Percentiles rank a stretch among this genome's conserved stretches.
Evolutionary conservation across 2,329 filamentous ascomycete genomes (phyloP).

Genomic region (Ceratocystiopsis minuta): DNA sequence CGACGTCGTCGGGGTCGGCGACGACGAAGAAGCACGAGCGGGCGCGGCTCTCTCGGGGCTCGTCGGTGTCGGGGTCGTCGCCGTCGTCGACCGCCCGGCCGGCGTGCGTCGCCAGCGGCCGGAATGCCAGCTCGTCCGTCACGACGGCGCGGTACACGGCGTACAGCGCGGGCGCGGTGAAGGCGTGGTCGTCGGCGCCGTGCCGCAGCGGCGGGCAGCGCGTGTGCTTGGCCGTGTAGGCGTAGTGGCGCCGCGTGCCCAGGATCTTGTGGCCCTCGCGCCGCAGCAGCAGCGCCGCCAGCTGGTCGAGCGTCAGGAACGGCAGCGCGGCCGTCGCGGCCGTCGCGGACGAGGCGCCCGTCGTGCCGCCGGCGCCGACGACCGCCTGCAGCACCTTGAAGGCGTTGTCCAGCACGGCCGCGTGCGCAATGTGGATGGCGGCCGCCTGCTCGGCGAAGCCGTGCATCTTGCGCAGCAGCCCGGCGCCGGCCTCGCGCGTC

Average conservation of each 20-base stretch:
- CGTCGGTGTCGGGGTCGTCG: not conserved
- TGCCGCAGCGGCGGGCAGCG: constrained; percentile 2
- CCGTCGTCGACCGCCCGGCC: constrained; percentile 15
- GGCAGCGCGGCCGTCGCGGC: not conserved
- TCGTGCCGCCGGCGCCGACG: not conserved
- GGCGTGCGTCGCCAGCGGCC: constrained; percentile 18
- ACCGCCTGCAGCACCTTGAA: constrained; percentile 17
- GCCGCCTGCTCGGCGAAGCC: constrained; percentile 25
- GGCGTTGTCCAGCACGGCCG: constrained; percentile 29
- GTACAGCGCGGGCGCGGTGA: constrained; percentile 36
- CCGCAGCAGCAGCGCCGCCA: constrained; percentile 26
- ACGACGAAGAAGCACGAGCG: constrained; percentile 43
- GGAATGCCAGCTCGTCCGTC: constrained; percentile 43
- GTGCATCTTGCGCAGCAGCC: constrained; percentile 29
- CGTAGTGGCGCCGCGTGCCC: not conserved
- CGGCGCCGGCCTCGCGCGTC: constrained; percentile 22
- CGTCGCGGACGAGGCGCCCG: not conserved
- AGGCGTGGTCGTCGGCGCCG: constrained; percentile 18
- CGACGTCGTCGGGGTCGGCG: constrained; percentile 34
- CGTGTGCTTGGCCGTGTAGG: not conserved
- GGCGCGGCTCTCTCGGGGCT: constrained; percentile 20
- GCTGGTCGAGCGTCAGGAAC: constrained; percentile 30
- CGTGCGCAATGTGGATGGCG: constrained; percentile 27
- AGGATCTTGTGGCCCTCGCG: not conserved
- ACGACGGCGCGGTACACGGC: constrained; percentile 50